Conservation (phyloP, 495 filamentous ascomycete genomes). For the Elaphomyces granulatus region DNA sequence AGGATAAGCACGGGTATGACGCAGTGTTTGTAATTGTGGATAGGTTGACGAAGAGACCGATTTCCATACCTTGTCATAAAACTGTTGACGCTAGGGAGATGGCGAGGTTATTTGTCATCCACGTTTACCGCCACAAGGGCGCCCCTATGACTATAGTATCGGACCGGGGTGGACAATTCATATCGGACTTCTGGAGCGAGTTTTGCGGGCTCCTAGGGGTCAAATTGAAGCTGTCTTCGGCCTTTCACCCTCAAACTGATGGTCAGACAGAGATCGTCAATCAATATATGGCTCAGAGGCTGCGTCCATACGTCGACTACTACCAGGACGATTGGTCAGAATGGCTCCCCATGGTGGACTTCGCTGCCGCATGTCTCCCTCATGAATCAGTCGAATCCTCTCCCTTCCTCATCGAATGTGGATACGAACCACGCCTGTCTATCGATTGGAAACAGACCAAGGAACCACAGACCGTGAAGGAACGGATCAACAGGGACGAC, state of each 20-base stretch:
- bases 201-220: slow-evolving; percentile 8
- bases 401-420: background rate
- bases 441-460: background rate
- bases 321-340: slow-evolving; percentile 7
- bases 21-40: slow-evolving; percentile 6
- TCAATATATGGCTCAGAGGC: slow-evolving; percentile 1
- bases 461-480: background rate
- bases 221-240: slow-evolving; percentile 10
- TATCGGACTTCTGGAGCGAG: slow-evolving; percentile 6
- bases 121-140: no score
- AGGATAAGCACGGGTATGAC: background rate
- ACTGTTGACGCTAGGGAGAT: slow-evolving; percentile 1
- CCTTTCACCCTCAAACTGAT: slow-evolving; percentile 10
- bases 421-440: background rate
- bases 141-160: no score
- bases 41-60: slow-evolving; percentile 4
- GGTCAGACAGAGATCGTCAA: slow-evolving; percentile 4
- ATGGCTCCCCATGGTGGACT: background rate
- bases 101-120: no score
- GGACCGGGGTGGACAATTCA: slow-evolving; percentile 11
- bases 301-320: slow-evolving; percentile 2
- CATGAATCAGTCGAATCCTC: background rate
- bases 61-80: slow-evolving; percentile 7
- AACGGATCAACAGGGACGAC: background rate
- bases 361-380: background rate